Conservation (phyloP, 139 green algal species). For the Chlorella sp. region DNA sequence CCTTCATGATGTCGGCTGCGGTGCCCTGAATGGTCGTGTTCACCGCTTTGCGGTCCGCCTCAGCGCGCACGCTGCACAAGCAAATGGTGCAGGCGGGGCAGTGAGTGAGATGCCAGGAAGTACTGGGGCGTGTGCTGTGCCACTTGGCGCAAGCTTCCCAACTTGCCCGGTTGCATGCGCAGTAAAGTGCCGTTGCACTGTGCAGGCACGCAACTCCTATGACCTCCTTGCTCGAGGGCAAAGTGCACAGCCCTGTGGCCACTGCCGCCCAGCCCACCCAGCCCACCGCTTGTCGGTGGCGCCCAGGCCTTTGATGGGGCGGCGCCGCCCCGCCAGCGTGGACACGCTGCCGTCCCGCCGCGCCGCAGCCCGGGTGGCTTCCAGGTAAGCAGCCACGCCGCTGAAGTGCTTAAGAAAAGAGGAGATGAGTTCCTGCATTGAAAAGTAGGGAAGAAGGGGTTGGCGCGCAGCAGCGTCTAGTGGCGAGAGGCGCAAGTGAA, state of each 20-base stretch:
- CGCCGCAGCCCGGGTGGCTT: slow-evolving; percentile 13
- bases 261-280: too few species aligned
- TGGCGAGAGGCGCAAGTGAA: too few species aligned
- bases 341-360: slow-evolving; percentile 41
- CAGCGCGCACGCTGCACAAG: slow-evolving; percentile 14
- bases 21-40: slow-evolving; percentile 69
- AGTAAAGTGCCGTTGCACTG: too few species aligned
- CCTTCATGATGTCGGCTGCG: slow-evolving; percentile 71
- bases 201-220: too few species aligned
- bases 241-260: too few species aligned
- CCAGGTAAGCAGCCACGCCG: slow-evolving; percentile 40
- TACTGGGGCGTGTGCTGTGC: too few species aligned
- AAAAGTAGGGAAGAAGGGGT: too few species aligned
- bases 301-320: slow-evolving; percentile 55
- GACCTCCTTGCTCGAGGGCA: too few species aligned
- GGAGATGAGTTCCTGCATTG: slow-evolving; percentile 46
- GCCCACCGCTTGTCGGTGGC: slow-evolving; percentile 5
- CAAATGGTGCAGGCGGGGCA: too few species aligned
- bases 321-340: slow-evolving; percentile 54
- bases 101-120: neutral
- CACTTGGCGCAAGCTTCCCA: too few species aligned
- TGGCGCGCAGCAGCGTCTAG: too few species aligned
- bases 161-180: too few species aligned
- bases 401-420: slow-evolving; percentile 63
- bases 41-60: slow-evolving; percentile 53